Conservation (phyloP, 345 rosid genomes). For the Cardiospermum halicacabum region DNA sequence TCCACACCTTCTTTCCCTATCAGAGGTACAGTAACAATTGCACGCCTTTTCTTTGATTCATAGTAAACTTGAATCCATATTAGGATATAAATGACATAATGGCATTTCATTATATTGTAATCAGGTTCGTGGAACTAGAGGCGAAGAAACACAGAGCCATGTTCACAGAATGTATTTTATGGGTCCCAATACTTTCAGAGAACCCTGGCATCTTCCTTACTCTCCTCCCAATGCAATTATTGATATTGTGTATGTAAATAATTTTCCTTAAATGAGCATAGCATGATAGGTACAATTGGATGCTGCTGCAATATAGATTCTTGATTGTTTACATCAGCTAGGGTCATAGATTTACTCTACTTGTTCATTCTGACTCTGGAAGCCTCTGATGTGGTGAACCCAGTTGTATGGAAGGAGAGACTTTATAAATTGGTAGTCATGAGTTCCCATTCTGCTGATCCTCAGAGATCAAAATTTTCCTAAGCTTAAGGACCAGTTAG, state of each 20-base stretch:
- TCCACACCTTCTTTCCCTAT: constrained; percentile 85
- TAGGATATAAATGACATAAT: constrained; percentile 1
- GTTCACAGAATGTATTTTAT: constrained; percentile 90
- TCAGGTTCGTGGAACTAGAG: constrained; percentile 87
- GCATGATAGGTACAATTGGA: constrained; percentile 13
- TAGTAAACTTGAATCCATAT: constrained; percentile 7
- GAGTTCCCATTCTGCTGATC: neutral
- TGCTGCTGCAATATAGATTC: constrained; percentile 16
- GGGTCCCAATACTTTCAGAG: constrained; percentile 97
- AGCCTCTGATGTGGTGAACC: neutral
- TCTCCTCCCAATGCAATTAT: constrained; percentile 87
- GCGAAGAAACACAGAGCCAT: constrained; percentile 93
- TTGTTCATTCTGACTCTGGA: neutral
- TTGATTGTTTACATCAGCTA: constrained; percentile 1
- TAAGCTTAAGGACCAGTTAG: constrained; percentile 2
- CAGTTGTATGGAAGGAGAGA: constrained; percentile 1
- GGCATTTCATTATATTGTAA: constrained; percentile 21
- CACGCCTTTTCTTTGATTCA: constrained; percentile 8
- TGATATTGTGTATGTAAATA: constrained; percentile 80
- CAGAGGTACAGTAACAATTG: constrained; percentile 55
- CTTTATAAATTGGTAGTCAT: neutral
- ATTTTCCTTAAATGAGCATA: constrained; percentile 6
- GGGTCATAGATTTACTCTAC: neutral
- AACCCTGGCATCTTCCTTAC: constrained; percentile 98
- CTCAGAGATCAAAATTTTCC: neutral